Percentiles rank a stretch among this genome's conserved stretches.
Evolutionary conservation across 2,329 filamentous ascomycete genomes (phyloP).

Genomic region (Monosporascus sp.): DNA sequence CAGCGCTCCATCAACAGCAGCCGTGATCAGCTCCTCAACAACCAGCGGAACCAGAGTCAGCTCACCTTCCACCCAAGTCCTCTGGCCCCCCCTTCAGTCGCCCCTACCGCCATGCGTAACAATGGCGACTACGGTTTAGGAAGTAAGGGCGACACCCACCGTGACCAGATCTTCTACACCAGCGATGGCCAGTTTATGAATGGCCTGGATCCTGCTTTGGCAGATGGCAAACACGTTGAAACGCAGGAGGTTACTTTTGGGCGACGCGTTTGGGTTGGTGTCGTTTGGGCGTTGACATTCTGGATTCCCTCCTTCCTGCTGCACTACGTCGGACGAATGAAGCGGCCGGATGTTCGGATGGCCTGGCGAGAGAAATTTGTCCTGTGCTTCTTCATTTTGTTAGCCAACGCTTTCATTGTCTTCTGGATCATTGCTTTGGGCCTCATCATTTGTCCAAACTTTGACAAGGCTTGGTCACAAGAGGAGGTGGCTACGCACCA

Average conservation of each 20-base stretch:
- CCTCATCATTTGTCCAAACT: conserved; percentile 80
- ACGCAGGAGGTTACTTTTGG: conserved; percentile 57
- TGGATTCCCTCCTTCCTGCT: conserved; percentile 89
- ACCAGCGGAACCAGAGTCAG: conserved; percentile 53
- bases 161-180: conserved; percentile 70
- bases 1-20: conserved; percentile 57
- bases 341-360: conserved; percentile 91
- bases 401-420: conserved; percentile 75
- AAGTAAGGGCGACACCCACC: conserved; percentile 72
- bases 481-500: conserved; percentile 66
- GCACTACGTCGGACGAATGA: conserved; percentile 84
- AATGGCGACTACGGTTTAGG: conserved; percentile 87
- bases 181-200: conserved; percentile 62
- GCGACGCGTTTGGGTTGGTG: conserved; percentile 71
- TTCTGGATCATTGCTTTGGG: conserved; percentile 94
- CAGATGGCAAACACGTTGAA: conserved; percentile 69
- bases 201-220: conserved; percentile 70
- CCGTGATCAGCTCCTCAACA: conserved; percentile 63
- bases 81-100: conserved; percentile 51
- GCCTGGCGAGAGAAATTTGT: conserved; percentile 96
- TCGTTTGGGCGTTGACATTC: conserved; percentile 85
- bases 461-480: conserved; percentile 78
- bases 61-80: conserved; percentile 34
- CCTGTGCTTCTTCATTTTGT: conserved; percentile 69
- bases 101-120: conserved; percentile 53